Evolutionary conservation across 1,284 basidiomycete genomes (phyloP).

Genomic region (Caloboletus firmus): DNA sequence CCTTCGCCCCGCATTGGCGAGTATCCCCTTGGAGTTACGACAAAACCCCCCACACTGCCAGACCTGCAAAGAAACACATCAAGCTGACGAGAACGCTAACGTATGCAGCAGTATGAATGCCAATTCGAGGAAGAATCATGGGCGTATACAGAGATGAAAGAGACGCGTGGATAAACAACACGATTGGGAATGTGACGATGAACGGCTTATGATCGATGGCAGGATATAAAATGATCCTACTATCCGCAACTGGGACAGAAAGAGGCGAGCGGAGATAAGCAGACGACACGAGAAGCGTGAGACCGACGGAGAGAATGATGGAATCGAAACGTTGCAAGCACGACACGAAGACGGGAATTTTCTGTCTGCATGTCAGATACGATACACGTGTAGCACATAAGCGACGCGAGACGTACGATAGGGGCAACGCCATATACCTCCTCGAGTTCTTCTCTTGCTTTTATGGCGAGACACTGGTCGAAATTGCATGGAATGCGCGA

Average conservation of each 20-base stretch:
- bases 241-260: slow-evolving; percentile 24
- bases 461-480: slow-evolving; percentile 58
- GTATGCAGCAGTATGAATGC: slow-evolving; percentile 70
- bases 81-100: slow-evolving; percentile 60
- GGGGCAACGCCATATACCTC: slow-evolving; percentile 71
- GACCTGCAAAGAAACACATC: slow-evolving; percentile 63
- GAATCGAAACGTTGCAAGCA: slow-evolving; percentile 72
- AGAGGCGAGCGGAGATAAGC: slow-evolving; percentile 46
- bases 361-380: slow-evolving; percentile 39
- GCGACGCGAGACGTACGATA: slow-evolving; percentile 45
- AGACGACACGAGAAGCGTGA: slow-evolving; percentile 61
- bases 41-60: slow-evolving; percentile 65
- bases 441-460: slow-evolving; percentile 69
- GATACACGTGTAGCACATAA: background rate
- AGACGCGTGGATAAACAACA: slow-evolving; percentile 49
- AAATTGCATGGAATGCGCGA: slow-evolving; percentile 60
- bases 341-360: slow-evolving; percentile 72
- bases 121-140: slow-evolving; percentile 59
- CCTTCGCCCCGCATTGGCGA: background rate
- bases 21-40: slow-evolving; percentile 33
- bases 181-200: slow-evolving; percentile 46
- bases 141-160: slow-evolving; percentile 62
- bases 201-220: slow-evolving; percentile 38
- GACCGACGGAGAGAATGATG: slow-evolving; percentile 64
- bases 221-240: slow-evolving; percentile 14